These are phyloP conservation scores for Fragaria ananassa DNA, from an alignment of 306 rosid species.

Conservation along the genomic window DNA sequence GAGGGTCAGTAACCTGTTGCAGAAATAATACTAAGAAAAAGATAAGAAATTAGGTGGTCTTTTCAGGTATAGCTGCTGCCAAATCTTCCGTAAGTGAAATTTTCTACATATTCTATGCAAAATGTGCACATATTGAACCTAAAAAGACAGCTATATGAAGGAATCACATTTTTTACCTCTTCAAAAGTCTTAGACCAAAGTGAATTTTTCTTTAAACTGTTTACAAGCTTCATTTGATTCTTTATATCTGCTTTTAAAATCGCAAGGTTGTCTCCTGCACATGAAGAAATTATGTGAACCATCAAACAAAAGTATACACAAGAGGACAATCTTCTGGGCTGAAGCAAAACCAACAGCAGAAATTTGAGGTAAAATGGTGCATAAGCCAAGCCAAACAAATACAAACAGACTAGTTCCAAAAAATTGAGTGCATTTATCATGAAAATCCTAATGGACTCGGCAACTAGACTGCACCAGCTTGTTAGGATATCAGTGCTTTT, in stretches of 20 bases:
- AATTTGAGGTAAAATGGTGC: background rate
- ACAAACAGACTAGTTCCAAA: background rate
- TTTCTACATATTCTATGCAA: no score
- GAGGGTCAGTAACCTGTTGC: no score
- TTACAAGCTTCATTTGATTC: constrained; percentile 71
- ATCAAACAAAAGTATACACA: no score
- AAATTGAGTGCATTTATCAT: no score
- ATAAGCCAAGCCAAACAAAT: background rate
- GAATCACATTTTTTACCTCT: constrained; percentile 54
- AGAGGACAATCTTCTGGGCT: background rate
- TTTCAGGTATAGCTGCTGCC: no score
- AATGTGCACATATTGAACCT: background rate
- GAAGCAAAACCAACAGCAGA: background rate
- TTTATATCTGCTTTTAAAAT: constrained; percentile 56
- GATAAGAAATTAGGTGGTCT: no score
- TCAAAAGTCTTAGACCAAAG: constrained; percentile 79
- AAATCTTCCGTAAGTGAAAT: no score
- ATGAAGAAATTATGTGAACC: constrained; percentile 6
- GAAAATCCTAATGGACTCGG: no score
- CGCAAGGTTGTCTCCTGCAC: constrained; percentile 75
- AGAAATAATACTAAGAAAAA: no score
- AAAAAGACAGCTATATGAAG: constrained; percentile 6
- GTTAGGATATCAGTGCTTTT: no score
- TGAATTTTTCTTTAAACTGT: constrained; percentile 71
- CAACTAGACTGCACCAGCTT: no score